Evolutionary conservation across 345 rosid species (phyloP).

Genomic region (Moricandia arvensis): DNA sequence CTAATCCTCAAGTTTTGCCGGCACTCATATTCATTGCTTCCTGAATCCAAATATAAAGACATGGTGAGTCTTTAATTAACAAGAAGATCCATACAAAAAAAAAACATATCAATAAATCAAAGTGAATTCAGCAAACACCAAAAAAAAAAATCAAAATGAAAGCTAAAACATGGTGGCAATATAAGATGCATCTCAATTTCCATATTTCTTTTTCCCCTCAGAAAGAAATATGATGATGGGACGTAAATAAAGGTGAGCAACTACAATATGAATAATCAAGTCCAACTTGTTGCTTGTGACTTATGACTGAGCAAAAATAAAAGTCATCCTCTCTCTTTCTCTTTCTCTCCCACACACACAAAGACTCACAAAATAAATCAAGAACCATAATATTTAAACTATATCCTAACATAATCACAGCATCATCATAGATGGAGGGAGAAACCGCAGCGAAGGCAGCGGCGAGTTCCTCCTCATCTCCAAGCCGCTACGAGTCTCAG

Average conservation of each 20-base stretch:
- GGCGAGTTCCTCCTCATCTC: slow-evolving; percentile 32
- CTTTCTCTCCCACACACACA: not conserved
- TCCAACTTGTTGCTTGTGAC: slow-evolving; percentile 30
- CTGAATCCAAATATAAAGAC: not conserved
- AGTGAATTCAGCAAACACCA: not conserved
- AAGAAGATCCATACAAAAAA: not conserved
- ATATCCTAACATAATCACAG: not conserved
- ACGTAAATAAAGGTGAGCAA: slow-evolving; percentile 31
- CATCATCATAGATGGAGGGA: slow-evolving; percentile 29
- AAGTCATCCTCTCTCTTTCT: not conserved
- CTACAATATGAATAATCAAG: slow-evolving; percentile 35
- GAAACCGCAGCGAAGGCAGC: slow-evolving; percentile 14
- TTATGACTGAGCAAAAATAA: slow-evolving; percentile 13
- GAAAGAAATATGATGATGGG: slow-evolving; percentile 30
- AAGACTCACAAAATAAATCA: not conserved
- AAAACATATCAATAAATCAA: not conserved
- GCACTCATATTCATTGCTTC: slow-evolving; percentile 2
- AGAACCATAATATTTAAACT: slow-evolving; percentile 14
- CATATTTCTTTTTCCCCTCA: not conserved
- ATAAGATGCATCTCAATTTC: slow-evolving; percentile 6
- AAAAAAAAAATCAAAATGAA: not conserved
- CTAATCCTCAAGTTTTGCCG: not conserved
- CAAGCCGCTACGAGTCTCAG: slow-evolving; percentile 69
- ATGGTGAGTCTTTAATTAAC: not conserved
- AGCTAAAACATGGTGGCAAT: not conserved